These are phyloP conservation scores for Aurantiochytrium sp. DNA, from an alignment of 108 stramenopile species.

Conservation along the genomic window DNA sequence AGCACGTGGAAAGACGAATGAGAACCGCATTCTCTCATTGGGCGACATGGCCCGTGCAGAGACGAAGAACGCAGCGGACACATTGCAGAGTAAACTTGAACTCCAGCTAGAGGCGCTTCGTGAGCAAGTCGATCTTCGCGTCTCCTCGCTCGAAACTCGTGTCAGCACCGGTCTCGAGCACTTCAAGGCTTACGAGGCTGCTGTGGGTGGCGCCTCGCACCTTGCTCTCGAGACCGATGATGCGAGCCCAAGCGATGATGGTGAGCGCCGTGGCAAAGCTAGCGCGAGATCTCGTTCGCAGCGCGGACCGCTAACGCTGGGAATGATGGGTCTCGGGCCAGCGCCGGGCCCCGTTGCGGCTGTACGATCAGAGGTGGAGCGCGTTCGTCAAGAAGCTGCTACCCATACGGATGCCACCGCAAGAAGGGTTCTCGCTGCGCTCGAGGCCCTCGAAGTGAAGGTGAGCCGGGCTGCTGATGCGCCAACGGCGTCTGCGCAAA, in stretches of 20 bases:
- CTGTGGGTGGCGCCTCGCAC: neutral
- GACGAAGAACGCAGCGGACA: neutral
- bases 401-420: neutral
- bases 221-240: neutral
- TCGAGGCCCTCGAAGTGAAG: neutral
- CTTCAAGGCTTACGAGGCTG: neutral
- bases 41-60: slow-evolving; percentile 11
- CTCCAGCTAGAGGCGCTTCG: neutral
- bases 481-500: neutral
- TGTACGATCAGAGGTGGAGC: neutral
- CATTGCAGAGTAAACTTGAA: neutral
- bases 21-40: neutral
- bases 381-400: neutral
- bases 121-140: neutral
- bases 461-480: neutral
- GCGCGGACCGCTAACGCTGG: too few species aligned
- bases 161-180: neutral
- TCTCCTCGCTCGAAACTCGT: neutral
- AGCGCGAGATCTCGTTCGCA: neutral
- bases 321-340: too few species aligned
- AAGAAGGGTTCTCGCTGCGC: neutral
- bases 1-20: neutral
- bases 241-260: neutral
- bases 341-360: neutral
- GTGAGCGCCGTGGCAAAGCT: neutral